These are phyloP conservation scores for Mycosphaerella sp. DNA, from an alignment of 2,329 filamentous ascomycete species.

Conservation along the genomic window DNA sequence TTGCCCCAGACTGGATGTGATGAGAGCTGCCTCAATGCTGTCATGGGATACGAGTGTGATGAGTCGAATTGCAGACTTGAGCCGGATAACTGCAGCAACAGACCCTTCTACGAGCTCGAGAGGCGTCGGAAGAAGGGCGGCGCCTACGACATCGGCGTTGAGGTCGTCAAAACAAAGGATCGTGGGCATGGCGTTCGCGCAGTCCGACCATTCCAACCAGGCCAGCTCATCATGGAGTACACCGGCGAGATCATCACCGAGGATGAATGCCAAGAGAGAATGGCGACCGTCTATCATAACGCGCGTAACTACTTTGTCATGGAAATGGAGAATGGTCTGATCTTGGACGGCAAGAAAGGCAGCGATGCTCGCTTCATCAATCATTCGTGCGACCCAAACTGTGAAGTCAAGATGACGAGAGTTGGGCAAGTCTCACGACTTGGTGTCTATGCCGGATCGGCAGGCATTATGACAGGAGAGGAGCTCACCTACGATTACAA, in stretches of 20 bases:
- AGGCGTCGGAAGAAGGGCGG: conserved; percentile 67
- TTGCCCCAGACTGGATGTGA: conserved; percentile 63
- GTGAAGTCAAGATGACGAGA: conserved; percentile 77
- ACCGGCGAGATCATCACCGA: conserved; percentile 97
- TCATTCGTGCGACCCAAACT: conserved; percentile 94
- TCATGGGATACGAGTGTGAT: conserved; percentile 97
- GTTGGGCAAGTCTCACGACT: conserved; percentile 90
- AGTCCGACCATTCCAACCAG: conserved; percentile 77
- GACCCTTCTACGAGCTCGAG: conserved; percentile 75
- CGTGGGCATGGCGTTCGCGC: conserved; percentile 87
- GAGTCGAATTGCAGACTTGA: conserved; percentile 78
- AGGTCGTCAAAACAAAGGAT: conserved; percentile 85
- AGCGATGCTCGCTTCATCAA: conserved; percentile 98
- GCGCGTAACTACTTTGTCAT: conserved; percentile 99
- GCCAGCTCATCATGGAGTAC: conserved; percentile 98
- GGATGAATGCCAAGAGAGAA: conserved; percentile 83
- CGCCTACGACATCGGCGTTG: conserved; percentile 86
- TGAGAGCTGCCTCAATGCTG: conserved; percentile 86
- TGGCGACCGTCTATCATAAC: conserved; percentile 89
- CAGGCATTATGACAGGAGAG: conserved; percentile 86
- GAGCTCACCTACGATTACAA: conserved; percentile 93
- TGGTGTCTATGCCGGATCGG: conserved; percentile 89
- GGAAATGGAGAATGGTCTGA: conserved; percentile 98
- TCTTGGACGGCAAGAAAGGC: conserved; percentile 92
- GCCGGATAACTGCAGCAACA: conserved; percentile 70